Evolutionary conservation across 352 stramenopile genomes (phyloP).

Genomic region (Pythium guiyangense): DNA sequence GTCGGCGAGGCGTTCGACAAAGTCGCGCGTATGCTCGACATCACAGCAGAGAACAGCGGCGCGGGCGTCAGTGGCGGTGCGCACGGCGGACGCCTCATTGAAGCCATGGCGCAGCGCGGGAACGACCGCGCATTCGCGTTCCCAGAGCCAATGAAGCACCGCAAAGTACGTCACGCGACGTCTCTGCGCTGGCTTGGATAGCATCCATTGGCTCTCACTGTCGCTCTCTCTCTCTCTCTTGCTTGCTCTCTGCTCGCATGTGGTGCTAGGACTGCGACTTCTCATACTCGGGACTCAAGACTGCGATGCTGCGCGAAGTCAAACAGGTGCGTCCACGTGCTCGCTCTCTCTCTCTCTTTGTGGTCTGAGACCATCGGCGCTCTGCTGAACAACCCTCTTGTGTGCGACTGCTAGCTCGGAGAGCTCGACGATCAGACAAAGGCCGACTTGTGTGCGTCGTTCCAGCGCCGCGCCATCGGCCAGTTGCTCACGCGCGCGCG

Average conservation of each 20-base stretch:
- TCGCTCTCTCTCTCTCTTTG: neutral
- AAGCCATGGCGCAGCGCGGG: constrained; percentile 87
- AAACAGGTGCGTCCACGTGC: constrained; percentile 46
- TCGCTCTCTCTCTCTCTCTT: too few relatives aligned
- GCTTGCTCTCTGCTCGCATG: neutral
- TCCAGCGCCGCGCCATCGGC: constrained; percentile 73
- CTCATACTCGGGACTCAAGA: constrained; percentile 98
- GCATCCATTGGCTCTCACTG: neutral
- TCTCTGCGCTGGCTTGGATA: neutral
- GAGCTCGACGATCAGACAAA: constrained; percentile 47
- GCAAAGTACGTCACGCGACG: constrained; percentile 25
- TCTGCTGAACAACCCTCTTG: constrained; percentile 1
- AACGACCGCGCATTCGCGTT: constrained; percentile 89
- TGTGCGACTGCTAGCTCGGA: constrained; percentile 48
- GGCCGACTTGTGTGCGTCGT: constrained; percentile 92
- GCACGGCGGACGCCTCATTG: constrained; percentile 93
- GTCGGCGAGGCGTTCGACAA: constrained; percentile 99
- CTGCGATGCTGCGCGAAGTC: constrained; percentile 87
- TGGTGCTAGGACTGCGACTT: constrained; percentile 92
- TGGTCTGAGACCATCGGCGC: neutral
- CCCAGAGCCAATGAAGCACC: constrained; percentile 90
- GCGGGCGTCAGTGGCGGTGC: constrained; percentile 20
- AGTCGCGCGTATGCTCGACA: constrained; percentile 92
- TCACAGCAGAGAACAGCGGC: constrained; percentile 36
- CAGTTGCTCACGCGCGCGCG: constrained; percentile 73